Evolutionary conservation across 129 eudicot species (phyloP).

Genomic region (Ambrosia trifida): DNA sequence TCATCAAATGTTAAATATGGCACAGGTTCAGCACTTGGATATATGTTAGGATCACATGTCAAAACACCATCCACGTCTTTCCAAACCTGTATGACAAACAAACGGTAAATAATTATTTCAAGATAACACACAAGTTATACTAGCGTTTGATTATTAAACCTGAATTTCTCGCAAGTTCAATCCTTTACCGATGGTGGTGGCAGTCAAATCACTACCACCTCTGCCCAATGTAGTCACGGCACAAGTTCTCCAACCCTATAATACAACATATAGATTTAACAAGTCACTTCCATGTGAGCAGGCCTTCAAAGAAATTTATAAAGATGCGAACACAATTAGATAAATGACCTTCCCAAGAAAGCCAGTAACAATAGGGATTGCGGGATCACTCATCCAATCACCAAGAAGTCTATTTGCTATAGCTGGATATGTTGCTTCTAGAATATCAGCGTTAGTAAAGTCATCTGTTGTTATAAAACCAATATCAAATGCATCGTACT

Average conservation of each 20-base stretch:
- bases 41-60: constrained; percentile 93
- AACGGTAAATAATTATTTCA: no score
- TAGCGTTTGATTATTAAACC: constrained; percentile 26
- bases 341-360: constrained; percentile 87
- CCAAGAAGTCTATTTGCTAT: constrained; percentile 71
- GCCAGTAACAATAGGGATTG: constrained; percentile 90
- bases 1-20: constrained; percentile 93
- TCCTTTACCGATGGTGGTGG: constrained; percentile 85
- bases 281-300: no score
- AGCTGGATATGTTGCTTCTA: constrained; percentile 96
- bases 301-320: neutral
- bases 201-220: constrained; percentile 85
- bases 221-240: constrained; percentile 82
- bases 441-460: constrained; percentile 89
- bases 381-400: constrained; percentile 82
- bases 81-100: constrained; percentile 66
- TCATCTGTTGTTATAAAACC: constrained; percentile 94
- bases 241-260: constrained; percentile 75
- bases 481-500: constrained; percentile 94
- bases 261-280: constrained; percentile 10
- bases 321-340: neutral
- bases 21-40: constrained; percentile 77
- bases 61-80: constrained; percentile 98
- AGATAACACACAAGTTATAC: no score
- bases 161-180: constrained; percentile 73